phyloP scores from a whole-genome alignment of 192 early-diverging fungal species.

The Entomortierella lignicola region DNA sequence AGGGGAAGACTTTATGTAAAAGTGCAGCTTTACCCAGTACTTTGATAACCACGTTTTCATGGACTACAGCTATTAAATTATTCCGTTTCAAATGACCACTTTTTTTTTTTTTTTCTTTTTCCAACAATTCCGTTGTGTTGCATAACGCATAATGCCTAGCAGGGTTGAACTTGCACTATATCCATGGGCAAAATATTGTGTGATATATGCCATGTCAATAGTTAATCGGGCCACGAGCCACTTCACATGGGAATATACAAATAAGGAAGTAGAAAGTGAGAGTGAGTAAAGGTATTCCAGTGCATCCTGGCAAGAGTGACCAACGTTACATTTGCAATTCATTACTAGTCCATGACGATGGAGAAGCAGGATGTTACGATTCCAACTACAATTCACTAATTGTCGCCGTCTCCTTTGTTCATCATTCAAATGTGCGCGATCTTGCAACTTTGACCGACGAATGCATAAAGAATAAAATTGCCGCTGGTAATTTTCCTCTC shows the following conservation, averaged over 20 bases:
- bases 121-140: neutral
- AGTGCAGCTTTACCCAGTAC: neutral
- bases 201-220: no score
- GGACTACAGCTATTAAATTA: no score
- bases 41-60: no score
- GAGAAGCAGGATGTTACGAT: slow-evolving; percentile 49
- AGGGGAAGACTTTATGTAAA: no score
- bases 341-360: slow-evolving; percentile 15
- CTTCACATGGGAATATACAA: slow-evolving; percentile 18
- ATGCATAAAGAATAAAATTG: slow-evolving; percentile 29
- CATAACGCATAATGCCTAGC: no score
- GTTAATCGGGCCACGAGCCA: neutral
- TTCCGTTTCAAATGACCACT: neutral
- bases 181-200: no score
- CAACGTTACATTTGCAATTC: neutral
- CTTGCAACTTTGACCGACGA: slow-evolving; percentile 21
- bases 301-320: no score
- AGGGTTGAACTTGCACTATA: no score
- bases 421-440: slow-evolving; percentile 7
- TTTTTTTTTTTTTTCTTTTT: neutral
- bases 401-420: neutral
- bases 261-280: neutral
- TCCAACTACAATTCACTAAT: slow-evolving; percentile 35
- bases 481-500: neutral
- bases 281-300: neutral